Evolutionary conservation across 805 yeast species (phyloP), one percentile per base, ranked within the genome.

Genomic region (Wickerhamomyces silvicola): DNA sequence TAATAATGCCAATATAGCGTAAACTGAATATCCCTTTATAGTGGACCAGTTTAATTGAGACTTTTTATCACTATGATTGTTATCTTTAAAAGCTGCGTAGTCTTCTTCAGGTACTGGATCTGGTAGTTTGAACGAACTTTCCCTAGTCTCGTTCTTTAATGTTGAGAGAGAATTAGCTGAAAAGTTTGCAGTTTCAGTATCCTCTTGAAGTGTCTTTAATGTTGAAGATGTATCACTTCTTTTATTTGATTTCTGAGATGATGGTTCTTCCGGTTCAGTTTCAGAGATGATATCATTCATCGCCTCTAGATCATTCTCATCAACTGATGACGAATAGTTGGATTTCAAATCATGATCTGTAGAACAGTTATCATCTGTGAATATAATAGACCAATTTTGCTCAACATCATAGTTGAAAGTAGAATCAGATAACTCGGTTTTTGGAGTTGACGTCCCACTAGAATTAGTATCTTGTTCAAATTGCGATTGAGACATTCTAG

Each of bases 301-400:
- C 11, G 31, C 32, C 17, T 33, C 45, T 11, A 26, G 18, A 1
- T 27, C 41, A 21, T 31, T 33, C 5, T 30, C 41, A 10, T 39
- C 46, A 13, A 34, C 42, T 21, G 41, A 36, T 7, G 48, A 43
- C 7, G 48, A 45, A 10, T 32, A 38, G 26, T 40, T 45, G 5
- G 54, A 48, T 40, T 46, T 42, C 12, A 37, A 26, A 22, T 51
- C 54, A 24, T 39, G 41, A 24, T 51, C 56, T 5, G 55, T 48
- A 11, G 51, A 48, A 34, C 33, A 33, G 36, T 42, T 50, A 25
- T 51, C 56, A 31, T 51, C 55, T 4, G 52, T 51, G 35, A 48
- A 50, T 14, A 51, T 45, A 39, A 48, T 24, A 4, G 56, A 51
- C 56, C 56, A 51, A 32, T 48, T 50, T 16, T 41, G 35, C 20